phyloP scores from a whole-genome alignment of 352 stramenopile species.

The Phytophthora citricola region DNA sequence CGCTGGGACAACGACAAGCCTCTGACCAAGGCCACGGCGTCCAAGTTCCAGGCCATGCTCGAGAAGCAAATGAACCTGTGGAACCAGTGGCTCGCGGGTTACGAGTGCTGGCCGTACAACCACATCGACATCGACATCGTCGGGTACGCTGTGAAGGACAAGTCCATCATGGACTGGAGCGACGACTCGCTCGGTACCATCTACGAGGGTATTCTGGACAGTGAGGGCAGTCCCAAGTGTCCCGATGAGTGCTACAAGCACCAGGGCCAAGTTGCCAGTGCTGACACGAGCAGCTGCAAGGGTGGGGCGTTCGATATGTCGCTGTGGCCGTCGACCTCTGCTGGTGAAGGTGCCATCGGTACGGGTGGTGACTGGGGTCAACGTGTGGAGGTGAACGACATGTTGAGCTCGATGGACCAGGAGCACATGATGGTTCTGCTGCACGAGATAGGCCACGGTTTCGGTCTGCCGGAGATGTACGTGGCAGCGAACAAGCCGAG shows the following conservation, averaged over 20 bases:
- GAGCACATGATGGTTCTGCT: constrained; percentile 37
- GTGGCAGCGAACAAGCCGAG: constrained; percentile 22
- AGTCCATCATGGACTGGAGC: constrained; percentile 42
- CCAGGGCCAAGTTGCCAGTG: constrained; percentile 19
- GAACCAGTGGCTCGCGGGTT: constrained; percentile 4
- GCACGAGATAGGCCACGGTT: constrained; percentile 51
- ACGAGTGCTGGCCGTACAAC: constrained; percentile 12
- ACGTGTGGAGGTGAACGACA: constrained; percentile 42
- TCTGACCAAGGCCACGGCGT: constrained; percentile 7
- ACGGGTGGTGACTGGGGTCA: constrained; percentile 42
- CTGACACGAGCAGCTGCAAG: constrained; percentile 25
- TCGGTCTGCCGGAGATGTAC: constrained; percentile 35
- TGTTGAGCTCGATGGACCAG: constrained; percentile 32
- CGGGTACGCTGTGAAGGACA: constrained; percentile 33
- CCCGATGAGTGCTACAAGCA: constrained; percentile 51
- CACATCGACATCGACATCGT: constrained; percentile 43
- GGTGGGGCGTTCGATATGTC: constrained; percentile 40
- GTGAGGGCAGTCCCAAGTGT: constrained; percentile 37
- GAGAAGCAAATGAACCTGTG: constrained; percentile 8
- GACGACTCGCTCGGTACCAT: constrained; percentile 45
- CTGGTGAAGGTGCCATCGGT: constrained; percentile 25
- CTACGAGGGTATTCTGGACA: constrained; percentile 39
- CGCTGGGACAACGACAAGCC: constrained; percentile 12
- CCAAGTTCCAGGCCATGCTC: constrained; percentile 14
- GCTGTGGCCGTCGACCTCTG: constrained; percentile 42